Evolutionary conservation across 108 stramenopile species (phyloP).

Genomic region (Parmales sp.): DNA sequence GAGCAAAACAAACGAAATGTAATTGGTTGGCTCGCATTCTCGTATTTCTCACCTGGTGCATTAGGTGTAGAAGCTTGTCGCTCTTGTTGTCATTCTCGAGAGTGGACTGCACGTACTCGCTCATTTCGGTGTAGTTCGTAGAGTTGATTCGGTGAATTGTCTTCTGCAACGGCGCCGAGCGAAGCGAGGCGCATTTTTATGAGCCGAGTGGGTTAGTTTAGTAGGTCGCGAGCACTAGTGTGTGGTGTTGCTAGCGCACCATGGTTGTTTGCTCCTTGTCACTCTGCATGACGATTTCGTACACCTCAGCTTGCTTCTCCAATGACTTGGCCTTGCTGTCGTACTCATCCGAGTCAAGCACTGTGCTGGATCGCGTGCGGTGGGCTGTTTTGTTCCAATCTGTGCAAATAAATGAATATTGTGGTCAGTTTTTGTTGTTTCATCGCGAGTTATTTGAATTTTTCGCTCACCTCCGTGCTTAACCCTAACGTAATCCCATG

Average conservation of each 20-base stretch:
- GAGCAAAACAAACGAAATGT: too few species aligned
- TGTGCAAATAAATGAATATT: too few species aligned
- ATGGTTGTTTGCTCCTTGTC: constrained; percentile 6
- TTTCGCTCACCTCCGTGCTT: too few species aligned
- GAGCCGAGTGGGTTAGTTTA: too few species aligned
- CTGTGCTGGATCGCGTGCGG: background rate
- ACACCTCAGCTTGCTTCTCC: constrained; percentile 9
- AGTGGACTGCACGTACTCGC: background rate
- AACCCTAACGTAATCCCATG: constrained; percentile 10
- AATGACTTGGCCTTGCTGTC: background rate
- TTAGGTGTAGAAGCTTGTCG: constrained; percentile 6
- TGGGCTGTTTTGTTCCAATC: background rate
- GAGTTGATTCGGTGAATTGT: too few species aligned
- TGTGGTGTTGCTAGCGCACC: background rate
- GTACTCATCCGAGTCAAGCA: background rate
- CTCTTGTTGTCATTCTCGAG: constrained; percentile 4
- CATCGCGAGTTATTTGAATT: too few species aligned
- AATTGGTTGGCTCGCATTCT: too few species aligned
- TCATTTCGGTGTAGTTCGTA: background rate
- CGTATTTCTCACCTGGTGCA: too few species aligned
- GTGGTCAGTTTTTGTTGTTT: too few species aligned
- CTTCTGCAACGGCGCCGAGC: too few species aligned
- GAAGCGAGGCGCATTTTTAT: too few species aligned
- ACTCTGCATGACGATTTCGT: background rate
- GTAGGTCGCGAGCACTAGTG: too few species aligned